A percentile compares a stretch with the other conserved stretches of the same genome.
These are phyloP conservation scores for Aspergillus cejpii DNA, from an alignment of 2,329 filamentous ascomycete genomes.

Conservation along the genomic window DNA sequence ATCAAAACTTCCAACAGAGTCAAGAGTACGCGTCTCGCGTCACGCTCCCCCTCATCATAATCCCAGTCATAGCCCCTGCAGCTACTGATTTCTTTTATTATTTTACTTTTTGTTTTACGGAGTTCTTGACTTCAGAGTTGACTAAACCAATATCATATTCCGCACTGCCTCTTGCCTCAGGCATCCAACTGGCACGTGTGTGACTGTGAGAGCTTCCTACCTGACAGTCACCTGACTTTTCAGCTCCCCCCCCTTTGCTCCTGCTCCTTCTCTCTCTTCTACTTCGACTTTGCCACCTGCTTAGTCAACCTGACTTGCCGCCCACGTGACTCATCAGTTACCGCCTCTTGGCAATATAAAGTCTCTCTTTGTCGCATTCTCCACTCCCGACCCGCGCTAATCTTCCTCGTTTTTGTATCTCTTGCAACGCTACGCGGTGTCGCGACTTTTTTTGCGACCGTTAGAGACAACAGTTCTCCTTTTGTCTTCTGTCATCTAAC, in stretches of 20 bases:
- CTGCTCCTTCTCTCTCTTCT: constrained; percentile 9
- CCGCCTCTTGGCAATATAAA: constrained; percentile 43
- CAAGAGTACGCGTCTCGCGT: constrained; percentile 21
- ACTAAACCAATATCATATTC: neutral
- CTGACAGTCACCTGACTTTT: constrained; percentile 16
- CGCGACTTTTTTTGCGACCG: constrained; percentile 15
- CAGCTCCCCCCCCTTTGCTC: constrained; percentile 2
- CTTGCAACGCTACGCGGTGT: constrained; percentile 15
- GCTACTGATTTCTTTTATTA: constrained; percentile 9
- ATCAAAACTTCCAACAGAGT: constrained; percentile 1
- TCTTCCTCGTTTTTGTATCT: constrained; percentile 23
- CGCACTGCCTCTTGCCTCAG: constrained; percentile 9
- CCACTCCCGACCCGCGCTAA: constrained; percentile 28
- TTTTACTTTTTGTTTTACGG: constrained; percentile 3
- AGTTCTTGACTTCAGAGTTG: neutral
- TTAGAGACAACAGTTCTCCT: constrained; percentile 15
- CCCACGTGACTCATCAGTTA: constrained; percentile 33
- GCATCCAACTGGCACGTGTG: constrained; percentile 14
- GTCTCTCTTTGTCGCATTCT: constrained; percentile 35
- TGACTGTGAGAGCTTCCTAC: constrained; percentile 4
- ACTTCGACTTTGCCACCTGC: constrained; percentile 11
- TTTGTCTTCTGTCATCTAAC: constrained; percentile 25
- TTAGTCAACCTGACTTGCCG: constrained; percentile 24
- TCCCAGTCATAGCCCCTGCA: constrained; percentile 18
- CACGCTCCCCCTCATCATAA: constrained; percentile 13